Base-by-base conservation (phyloP, 2,329 filamentous ascomycete genomes). In the Pseudogymnoascus sp. region DNA sequence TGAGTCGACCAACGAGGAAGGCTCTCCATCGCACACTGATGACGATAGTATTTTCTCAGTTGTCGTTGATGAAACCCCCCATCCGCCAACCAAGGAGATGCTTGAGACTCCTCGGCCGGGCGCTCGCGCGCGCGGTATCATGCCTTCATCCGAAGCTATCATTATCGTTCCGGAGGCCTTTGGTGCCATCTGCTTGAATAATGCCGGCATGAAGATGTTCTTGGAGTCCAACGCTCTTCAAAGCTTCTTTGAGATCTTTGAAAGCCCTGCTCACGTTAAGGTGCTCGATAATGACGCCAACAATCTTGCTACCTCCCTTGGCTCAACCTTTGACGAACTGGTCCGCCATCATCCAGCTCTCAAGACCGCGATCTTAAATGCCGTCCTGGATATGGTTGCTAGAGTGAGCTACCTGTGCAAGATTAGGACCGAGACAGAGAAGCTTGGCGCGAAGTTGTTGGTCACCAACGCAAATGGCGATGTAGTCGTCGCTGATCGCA, bases 191-290 rank as follows among this genome's bases (percentile, higher is more conserved):
- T 99, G 91, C 68, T 78, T 99, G 62, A 97, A 97, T 69, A 88
- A 90, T 65, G 81, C 85, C 28, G 95, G 95, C 7, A 89, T 97
- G 80, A 89, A 89, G 69, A 83, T 97, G 72, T 96, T 99, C 69
- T 87, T 91, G 63, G 83, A 86, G 0, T 97, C 93, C 0, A 82
- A 86, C 63, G 93, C 91, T 1, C 81, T 99, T 49, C 88, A 93
- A 63, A 90, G 86, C 68, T 97, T 93, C 73, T 89, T 99, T 67
- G 91, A 97, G 72, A 91, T 97, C n/a, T 99, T 99, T 67, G 91
- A 97, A 75, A 97, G 91, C 67, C 87, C 92, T 2, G 83, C 86
- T 14, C 96, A 99, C 75, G 86, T 99, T 63, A 90, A 89, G 69
- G 89, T 88, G 66, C 87, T 99, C 81, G 86, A 90, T 65, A 79